These are phyloP conservation scores for Gryganskiella cystojenkinii DNA, from an alignment of 192 early-diverging fungal species.

Conservation along the genomic window DNA sequence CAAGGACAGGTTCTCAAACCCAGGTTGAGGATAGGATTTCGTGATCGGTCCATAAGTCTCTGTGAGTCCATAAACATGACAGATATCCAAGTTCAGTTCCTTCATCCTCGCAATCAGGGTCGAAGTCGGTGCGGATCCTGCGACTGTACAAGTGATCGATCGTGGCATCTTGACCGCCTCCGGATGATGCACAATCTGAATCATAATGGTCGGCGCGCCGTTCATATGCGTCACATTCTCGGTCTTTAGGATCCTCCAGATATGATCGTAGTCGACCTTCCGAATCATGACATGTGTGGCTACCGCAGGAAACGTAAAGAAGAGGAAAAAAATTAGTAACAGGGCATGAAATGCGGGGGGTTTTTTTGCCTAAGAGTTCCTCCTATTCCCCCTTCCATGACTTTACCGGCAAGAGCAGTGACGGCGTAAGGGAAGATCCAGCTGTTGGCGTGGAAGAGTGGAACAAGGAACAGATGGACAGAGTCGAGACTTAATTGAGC, in stretches of 20 bases:
- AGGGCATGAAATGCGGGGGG: neutral
- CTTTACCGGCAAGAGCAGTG: constrained; percentile 43
- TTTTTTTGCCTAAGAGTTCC: neutral
- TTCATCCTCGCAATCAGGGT: constrained; percentile 61
- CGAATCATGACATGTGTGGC: constrained; percentile 62
- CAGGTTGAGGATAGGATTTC: constrained; percentile 49
- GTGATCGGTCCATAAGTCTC: constrained; percentile 67
- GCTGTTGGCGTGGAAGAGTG: constrained; percentile 68
- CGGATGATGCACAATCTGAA: constrained; percentile 61
- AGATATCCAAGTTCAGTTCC: constrained; percentile 60
- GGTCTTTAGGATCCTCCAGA: constrained; percentile 60
- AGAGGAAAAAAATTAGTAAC: constrained; percentile 4
- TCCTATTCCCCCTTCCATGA: neutral
- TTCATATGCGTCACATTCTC: constrained; percentile 66
- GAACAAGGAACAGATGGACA: constrained; percentile 64
- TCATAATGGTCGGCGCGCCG: constrained; percentile 71
- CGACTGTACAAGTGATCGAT: constrained; percentile 50
- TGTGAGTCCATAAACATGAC: constrained; percentile 72
- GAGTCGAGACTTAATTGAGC: constrained; percentile 54
- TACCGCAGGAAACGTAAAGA: constrained; percentile 38
- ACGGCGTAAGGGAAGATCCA: constrained; percentile 53
- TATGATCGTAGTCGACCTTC: constrained; percentile 64
- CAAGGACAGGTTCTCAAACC: constrained; percentile 36
- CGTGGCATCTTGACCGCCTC: constrained; percentile 46
- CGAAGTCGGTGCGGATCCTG: constrained; percentile 63